phyloP scores from a whole-genome alignment of 2,329 filamentous ascomycete species.

The Microascus cirrosus region DNA sequence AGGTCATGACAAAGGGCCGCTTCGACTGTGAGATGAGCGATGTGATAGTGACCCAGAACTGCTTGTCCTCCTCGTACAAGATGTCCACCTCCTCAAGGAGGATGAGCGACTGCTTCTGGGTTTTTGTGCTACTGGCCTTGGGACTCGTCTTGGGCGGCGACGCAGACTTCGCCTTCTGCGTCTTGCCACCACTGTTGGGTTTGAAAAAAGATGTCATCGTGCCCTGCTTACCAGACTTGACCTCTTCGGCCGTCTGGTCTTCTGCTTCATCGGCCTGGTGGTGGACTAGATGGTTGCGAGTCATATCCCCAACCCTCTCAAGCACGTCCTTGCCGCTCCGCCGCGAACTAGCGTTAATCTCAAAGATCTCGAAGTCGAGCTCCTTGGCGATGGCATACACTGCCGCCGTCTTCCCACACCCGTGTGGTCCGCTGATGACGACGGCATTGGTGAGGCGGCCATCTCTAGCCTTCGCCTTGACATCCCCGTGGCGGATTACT shows the following conservation, averaged over 20 bases:
- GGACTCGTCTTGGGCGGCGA: constrained; percentile 11
- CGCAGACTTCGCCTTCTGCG: constrained; percentile 17
- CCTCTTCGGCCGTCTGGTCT: constrained; percentile 30
- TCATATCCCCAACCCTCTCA: constrained; percentile 94
- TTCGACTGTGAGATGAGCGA: constrained; percentile 74
- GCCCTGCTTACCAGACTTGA: constrained; percentile 61
- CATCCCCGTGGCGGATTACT: constrained; percentile 35
- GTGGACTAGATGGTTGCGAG: constrained; percentile 78
- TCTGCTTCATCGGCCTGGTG: constrained; percentile 23
- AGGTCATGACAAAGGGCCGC: constrained; percentile 88
- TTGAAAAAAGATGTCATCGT: constrained; percentile 78
- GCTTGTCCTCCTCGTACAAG: constrained; percentile 88
- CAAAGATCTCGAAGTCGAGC: constrained; percentile 86
- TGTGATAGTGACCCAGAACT: constrained; percentile 81
- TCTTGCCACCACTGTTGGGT: constrained; percentile 25
- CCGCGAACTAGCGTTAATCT: constrained; percentile 77
- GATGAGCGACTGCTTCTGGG: constrained; percentile 88
- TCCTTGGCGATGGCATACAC: constrained; percentile 89
- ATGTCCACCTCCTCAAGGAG: constrained; percentile 89
- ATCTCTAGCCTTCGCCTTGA: constrained; percentile 26
- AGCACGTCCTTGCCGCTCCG: constrained; percentile 82
- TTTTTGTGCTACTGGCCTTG: constrained; percentile 19
- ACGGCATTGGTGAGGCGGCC: constrained; percentile 59
- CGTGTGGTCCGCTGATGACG: constrained; percentile 80
- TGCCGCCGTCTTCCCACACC: constrained; percentile 86